Evolutionary conservation across 1,284 basidiomycete species (phyloP).

Genomic region (Rhodotorula sp.): DNA sequence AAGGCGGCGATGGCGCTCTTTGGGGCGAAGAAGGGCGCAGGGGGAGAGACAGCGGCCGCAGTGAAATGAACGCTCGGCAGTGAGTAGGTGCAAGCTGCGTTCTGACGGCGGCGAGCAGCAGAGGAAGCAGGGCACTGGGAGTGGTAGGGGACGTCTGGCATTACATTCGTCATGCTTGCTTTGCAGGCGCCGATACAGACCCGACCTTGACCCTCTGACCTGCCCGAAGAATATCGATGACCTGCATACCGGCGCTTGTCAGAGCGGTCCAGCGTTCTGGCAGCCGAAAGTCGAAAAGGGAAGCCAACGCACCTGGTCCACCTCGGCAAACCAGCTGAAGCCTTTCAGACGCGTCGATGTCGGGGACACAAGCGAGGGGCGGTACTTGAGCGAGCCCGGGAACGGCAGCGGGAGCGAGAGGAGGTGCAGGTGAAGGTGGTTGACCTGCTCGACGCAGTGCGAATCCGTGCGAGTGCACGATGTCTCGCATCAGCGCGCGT

Average conservation of each 20-base stretch:
- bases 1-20: background rate
- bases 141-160: no score
- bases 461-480: background rate
- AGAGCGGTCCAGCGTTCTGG: background rate
- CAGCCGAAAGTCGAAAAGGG: background rate
- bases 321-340: conserved; percentile 36
- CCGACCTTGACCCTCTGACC: conserved; percentile 25
- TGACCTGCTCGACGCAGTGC: conserved; percentile 23
- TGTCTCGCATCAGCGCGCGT: no score
- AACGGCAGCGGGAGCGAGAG: conserved; percentile 35
- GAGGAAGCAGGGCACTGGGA: no score
- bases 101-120: no score
- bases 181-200: background rate
- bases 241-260: background rate
- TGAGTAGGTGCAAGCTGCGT: no score
- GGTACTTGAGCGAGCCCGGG: conserved; percentile 34
- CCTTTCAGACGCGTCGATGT: conserved; percentile 22
- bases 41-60: background rate
- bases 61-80: no score
- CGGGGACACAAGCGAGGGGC: background rate
- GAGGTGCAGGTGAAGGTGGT: conserved; percentile 41
- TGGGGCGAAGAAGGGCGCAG: background rate
- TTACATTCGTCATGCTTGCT: no score
- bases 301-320: conserved; percentile 25
- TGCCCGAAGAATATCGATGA: conserved; percentile 19